Evolutionary conservation across 495 filamentous ascomycete species (phyloP), one percentile per base, ranked within the genome.

Genomic region (Trichodelitschia bisporula): DNA sequence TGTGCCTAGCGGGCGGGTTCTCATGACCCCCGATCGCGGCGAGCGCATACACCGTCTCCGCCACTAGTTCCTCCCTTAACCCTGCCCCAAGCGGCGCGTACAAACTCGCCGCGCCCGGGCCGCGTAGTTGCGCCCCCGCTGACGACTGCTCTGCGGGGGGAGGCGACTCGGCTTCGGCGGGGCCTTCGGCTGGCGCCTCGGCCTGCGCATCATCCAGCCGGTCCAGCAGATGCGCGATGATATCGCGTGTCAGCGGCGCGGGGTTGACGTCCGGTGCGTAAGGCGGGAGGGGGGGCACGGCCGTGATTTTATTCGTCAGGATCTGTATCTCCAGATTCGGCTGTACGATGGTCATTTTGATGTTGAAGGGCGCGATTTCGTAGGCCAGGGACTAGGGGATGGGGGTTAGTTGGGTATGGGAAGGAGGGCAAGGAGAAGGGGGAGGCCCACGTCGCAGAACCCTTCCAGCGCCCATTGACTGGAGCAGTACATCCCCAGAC

Each of bases 351-450:
- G 79, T 90, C 41, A 93, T 64, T 49, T 84, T 90, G 58, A 95
- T 68, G 50, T 91, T 91, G 61, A 93, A 95, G 1, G 86, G 86
- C 0, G 86, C 86, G 31, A 97, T 75, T 52, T 97, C 86, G 54
- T 91, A 97, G 1, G 83, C 83, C 8, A 97, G 59, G 28, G 78
- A 86, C 64, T 70, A 38, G 12, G 19, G 29, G 10, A 12, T 17
- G 15, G 11, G 27, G 6, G 33, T 47, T 26, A 46, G 35, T 28
- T 29, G 4, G 3, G 4, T 31, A 2, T 16, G 15, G 4, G 17
- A 14, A 23, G n/a, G 2, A 12, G 27, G 35, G 18, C 24, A 20
- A 50, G 21, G 31, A 33, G 15, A 24, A 3, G 14, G 13, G 19
- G 18, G 1, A n/a, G 23, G 25, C n/a, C 5, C 37, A 66, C 64